phyloP scores from a whole-genome alignment of 1,139 yeast species.

The Barnettozyma hawaiiensis region DNA sequence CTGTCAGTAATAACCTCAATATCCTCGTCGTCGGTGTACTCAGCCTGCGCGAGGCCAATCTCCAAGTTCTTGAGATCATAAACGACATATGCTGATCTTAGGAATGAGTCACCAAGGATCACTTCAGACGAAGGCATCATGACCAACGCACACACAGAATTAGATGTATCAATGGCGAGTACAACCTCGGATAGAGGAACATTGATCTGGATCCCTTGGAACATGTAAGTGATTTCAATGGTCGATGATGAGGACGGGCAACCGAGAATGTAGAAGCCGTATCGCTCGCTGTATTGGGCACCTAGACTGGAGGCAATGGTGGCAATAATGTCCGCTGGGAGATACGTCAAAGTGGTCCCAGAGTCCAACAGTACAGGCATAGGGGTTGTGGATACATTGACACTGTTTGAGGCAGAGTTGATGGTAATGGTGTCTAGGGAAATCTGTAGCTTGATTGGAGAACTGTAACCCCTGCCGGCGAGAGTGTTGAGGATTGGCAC shows the following conservation, averaged over 20 bases:
- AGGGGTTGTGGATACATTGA: constrained; percentile 25
- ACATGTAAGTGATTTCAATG: constrained; percentile 41
- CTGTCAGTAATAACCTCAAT: constrained; percentile 38
- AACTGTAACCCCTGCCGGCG: constrained; percentile 20
- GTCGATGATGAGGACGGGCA: constrained; percentile 35
- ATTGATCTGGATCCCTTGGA: constrained; percentile 45
- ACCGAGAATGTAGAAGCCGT: constrained; percentile 18
- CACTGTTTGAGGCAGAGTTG: constrained; percentile 24
- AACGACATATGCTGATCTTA: constrained; percentile 71
- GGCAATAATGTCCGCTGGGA: constrained; percentile 40
- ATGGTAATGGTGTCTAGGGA: constrained; percentile 36
- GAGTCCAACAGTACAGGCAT: constrained; percentile 55
- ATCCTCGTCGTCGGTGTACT: constrained; percentile 34
- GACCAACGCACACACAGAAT: constrained; percentile 31
- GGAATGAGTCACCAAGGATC: constrained; percentile 70
- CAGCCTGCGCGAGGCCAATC: constrained; percentile 64
- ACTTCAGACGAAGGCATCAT: constrained; percentile 29
- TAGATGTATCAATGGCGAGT: constrained; percentile 7
- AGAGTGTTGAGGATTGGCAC: constrained; percentile 40
- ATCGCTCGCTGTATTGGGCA: constrained; percentile 30
- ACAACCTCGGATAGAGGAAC: constrained; percentile 27
- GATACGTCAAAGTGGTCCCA: constrained; percentile 57
- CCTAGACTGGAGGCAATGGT: constrained; percentile 36
- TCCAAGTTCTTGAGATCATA: constrained; percentile 65
- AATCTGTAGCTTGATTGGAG: constrained; percentile 39